Conservation (phyloP, 1,284 basidiomycete species). For the Boletus sp. region DNA sequence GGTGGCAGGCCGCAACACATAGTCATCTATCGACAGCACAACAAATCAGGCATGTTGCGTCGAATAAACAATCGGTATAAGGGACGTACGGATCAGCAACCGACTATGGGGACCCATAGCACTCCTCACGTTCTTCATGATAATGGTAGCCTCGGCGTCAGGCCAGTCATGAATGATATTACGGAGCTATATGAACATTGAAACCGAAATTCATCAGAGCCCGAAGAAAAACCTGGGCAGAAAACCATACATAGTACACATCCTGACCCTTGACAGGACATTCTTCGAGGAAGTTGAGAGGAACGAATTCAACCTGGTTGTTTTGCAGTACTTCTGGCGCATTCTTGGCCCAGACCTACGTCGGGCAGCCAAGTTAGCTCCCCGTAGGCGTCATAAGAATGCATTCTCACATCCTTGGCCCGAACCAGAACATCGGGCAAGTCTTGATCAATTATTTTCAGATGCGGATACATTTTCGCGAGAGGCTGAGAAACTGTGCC, state of each 20-base stretch:
- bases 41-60: neutral
- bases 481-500: slow-evolving; percentile 43
- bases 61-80: neutral
- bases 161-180: slow-evolving; percentile 29
- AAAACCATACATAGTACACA: slow-evolving; percentile 42
- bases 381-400: neutral
- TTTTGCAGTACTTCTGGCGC: slow-evolving; percentile 34
- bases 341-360: slow-evolving; percentile 35
- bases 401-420: slow-evolving; percentile 28
- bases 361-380: neutral
- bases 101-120: slow-evolving; percentile 27
- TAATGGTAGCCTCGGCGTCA: slow-evolving; percentile 20
- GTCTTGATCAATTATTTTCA: slow-evolving; percentile 47
- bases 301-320: slow-evolving; percentile 35
- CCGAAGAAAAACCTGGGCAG: neutral
- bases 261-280: slow-evolving; percentile 39
- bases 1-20: slow-evolving; percentile 14
- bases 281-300: slow-evolving; percentile 45
- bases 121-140: slow-evolving; percentile 20
- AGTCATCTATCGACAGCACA: slow-evolving; percentile 17
- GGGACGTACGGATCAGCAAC: slow-evolving; percentile 26
- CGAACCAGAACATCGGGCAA: slow-evolving; percentile 36
- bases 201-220: neutral
- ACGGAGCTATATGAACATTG: slow-evolving; percentile 18
- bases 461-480: slow-evolving; percentile 36